These are phyloP conservation scores for Cytidiella melzeri DNA, from an alignment of 768 basidiomycete species.

Conservation along the genomic window DNA sequence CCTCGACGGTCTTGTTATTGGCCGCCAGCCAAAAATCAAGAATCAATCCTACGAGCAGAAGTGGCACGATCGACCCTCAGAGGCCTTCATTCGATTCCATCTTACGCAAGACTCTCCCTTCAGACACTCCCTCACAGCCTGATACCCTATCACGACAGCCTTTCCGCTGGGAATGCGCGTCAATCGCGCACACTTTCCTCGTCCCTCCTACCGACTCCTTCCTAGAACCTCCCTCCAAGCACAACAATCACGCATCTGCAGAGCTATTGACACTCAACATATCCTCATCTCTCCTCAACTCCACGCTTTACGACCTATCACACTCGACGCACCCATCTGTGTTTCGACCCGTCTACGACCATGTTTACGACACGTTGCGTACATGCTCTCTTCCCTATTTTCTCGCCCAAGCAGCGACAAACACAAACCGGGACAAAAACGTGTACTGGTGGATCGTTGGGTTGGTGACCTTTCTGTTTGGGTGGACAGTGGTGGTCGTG, in stretches of 20 bases:
- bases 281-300: constrained; percentile 22
- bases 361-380: constrained; percentile 28
- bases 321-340: constrained; percentile 32
- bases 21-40: neutral
- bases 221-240: constrained; percentile 12
- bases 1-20: neutral
- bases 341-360: constrained; percentile 31
- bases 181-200: constrained; percentile 18
- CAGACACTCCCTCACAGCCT: too few species aligned
- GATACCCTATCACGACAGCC: constrained; percentile 9
- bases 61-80: too few species aligned
- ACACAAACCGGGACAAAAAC: constrained; percentile 34
- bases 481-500: constrained; percentile 22
- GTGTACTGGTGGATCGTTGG: constrained; percentile 30
- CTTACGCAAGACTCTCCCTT: too few species aligned
- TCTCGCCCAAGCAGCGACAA: constrained; percentile 21
- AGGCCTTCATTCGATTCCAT: too few species aligned
- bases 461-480: constrained; percentile 18
- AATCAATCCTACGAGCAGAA: neutral
- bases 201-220: too few species aligned
- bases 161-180: constrained; percentile 22
- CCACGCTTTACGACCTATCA: constrained; percentile 23
- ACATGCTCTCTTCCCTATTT: constrained; percentile 27
- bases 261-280: constrained; percentile 17
- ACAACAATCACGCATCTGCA: neutral